Evolutionary conservation across 1,284 basidiomycete species (phyloP).

Genomic region (Malassezia caprae): DNA sequence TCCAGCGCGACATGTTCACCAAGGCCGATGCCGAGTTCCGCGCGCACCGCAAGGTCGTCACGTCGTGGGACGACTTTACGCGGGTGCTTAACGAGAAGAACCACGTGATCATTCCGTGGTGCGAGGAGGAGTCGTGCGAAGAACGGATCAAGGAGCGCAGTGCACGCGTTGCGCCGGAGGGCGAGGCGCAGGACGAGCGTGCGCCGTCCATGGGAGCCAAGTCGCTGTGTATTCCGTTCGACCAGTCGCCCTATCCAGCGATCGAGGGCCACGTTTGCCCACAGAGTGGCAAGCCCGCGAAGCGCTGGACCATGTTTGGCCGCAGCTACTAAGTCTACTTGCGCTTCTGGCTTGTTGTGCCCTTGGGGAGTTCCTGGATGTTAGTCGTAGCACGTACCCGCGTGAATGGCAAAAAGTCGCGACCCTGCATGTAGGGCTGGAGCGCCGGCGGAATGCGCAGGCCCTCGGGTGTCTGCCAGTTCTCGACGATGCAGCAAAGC

Average conservation of each 20-base stretch:
- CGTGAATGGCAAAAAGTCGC: constrained; percentile 72
- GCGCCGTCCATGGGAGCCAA: constrained; percentile 98
- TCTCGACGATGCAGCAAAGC: constrained; percentile 94
- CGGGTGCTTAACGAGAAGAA: constrained; percentile 80
- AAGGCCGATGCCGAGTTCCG: constrained; percentile 69
- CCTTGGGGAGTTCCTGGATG: constrained; percentile 71
- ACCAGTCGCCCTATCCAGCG: constrained; percentile 57
- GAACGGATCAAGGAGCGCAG: constrained; percentile 96
- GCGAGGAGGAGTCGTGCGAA: constrained; percentile 84
- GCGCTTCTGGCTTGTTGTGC: constrained; percentile 38
- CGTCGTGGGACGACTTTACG: constrained; percentile 79
- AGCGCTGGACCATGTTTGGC: constrained; percentile 49
- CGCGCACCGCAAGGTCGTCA: constrained; percentile 63
- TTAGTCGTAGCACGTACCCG: constrained; percentile 24
- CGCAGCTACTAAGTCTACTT: constrained; percentile 33
- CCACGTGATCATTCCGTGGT: constrained; percentile 88
- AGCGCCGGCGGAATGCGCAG: constrained; percentile 77
- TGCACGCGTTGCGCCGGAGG: constrained; percentile 52
- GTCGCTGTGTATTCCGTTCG: constrained; percentile 90
- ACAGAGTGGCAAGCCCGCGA: constrained; percentile 39
- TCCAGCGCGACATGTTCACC: constrained; percentile 80
- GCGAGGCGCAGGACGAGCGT: constrained; percentile 56
- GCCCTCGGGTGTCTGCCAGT: constrained; percentile 93
- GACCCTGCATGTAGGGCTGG: constrained; percentile 88
- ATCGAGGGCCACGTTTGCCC: constrained; percentile 40